phyloP scores from a whole-genome alignment of 2,329 filamentous ascomycete species.

The Cyphellophora attinorum region DNA sequence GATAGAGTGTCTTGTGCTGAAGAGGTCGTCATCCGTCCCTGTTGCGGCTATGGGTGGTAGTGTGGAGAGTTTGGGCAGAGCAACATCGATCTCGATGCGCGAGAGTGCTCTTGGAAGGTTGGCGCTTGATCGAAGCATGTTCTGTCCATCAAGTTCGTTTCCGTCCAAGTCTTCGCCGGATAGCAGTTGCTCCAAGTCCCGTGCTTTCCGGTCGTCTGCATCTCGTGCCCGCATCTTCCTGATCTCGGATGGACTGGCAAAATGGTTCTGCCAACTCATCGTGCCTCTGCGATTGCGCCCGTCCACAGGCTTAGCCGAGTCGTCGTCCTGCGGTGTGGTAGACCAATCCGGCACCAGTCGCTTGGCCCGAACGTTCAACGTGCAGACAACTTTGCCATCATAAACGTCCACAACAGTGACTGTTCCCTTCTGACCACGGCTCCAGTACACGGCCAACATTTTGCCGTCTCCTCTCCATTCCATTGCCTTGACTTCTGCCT shows the following conservation, averaged over 20 bases:
- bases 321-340: too few species aligned
- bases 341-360: too few species aligned
- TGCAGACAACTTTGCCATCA: neutral
- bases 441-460: slow-evolving; percentile 74
- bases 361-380: neutral
- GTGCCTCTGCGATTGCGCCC: too few species aligned
- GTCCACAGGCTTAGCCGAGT: too few species aligned
- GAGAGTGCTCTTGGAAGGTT: slow-evolving; percentile 65
- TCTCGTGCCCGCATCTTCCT: too few species aligned
- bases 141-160: slow-evolving; percentile 20
- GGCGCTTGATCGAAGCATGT: slow-evolving; percentile 28
- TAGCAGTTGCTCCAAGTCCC: too few species aligned
- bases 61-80: slow-evolving; percentile 66
- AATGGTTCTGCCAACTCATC: neutral
- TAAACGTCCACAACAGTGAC: slow-evolving; percentile 65
- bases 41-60: slow-evolving; percentile 55
- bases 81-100: slow-evolving; percentile 60
- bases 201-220: too few species aligned
- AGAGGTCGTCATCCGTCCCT: slow-evolving; percentile 47
- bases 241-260: neutral
- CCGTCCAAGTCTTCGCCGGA: neutral
- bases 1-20: slow-evolving; percentile 59
- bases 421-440: too few species aligned
- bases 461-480: slow-evolving; percentile 42
- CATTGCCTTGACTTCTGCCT: neutral